Evolutionary conservation across 495 filamentous ascomycete species (phyloP), one percentile per base, ranked within the genome.

Genomic region (Trichocladium uniseriatum): DNA sequence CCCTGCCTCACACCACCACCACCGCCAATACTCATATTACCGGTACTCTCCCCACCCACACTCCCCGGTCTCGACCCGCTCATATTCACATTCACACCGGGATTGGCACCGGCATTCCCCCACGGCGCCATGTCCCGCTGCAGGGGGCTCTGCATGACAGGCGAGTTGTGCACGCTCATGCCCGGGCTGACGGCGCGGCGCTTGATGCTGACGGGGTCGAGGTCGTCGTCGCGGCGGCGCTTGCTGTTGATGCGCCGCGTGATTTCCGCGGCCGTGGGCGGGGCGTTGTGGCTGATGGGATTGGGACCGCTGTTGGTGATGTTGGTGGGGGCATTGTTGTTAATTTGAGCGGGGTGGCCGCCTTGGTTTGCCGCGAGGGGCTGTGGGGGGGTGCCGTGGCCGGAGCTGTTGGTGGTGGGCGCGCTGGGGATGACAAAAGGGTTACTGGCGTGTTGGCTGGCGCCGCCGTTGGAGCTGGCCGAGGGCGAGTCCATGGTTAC

Each of bases 141-240:
- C 32, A 80, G 71, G 3, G 89, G 87, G 29, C 82, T 87, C 63
- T 94, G 85, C 69, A 91, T 76, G n/a, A 92, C 76, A 0, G 90
- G 90, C 46, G 84, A 89, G 63, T 89, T 91, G 58, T 94, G 86
- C 3, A 84, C 84, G 59, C 89, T 94, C 75, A 95, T 94, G 14
- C 92, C 87, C 5, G 92, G 92, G 35, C 86, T 92, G 2, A 99
- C 92, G 11, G 92, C 92, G 28, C 92, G 79, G 16, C 92, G 79
- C 67, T 99, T 99, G 70, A 99, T 86, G 48, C 84, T 82, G 13
- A 82, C 80, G 7, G 86, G 82, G 61, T 97, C 90, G 49, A 95
- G 86, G 54, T 95, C 88, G 60, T 97, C 92, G 49, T 96, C 16
- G 27, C 88, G 78, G 35, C 87, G 77, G 15, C 90, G 81, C 62